phyloP scores from a whole-genome alignment of 2,329 filamentous ascomycete genomes.

The Aspergillus ochraceus region DNA sequence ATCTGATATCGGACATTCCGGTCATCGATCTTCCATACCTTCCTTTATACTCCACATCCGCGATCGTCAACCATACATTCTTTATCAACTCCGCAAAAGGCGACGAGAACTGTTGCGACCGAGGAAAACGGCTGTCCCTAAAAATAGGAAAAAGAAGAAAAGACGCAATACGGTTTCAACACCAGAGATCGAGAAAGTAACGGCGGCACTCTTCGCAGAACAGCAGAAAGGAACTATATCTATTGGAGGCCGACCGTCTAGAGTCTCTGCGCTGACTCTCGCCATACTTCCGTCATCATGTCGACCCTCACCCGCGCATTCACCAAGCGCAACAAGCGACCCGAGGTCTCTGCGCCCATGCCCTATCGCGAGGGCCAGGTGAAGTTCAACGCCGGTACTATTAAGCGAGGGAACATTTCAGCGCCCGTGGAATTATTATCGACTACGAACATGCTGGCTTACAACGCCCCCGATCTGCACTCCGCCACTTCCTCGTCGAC shows the following conservation, averaged over 20 bases:
- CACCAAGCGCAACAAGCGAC: constrained; percentile 49
- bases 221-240: constrained; percentile 11
- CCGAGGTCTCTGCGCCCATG: constrained; percentile 46
- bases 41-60: constrained; percentile 12
- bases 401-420: constrained; percentile 66
- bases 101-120: constrained; percentile 14
- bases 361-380: constrained; percentile 46
- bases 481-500: constrained; percentile 47
- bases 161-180: background rate
- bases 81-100: constrained; percentile 14
- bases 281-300: constrained; percentile 28
- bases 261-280: background rate
- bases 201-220: background rate
- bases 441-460: constrained; percentile 94
- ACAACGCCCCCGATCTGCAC: constrained; percentile 84
- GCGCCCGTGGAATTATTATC: constrained; percentile 82
- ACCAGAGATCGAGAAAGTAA: background rate
- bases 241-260: background rate
- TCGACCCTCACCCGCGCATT: constrained; percentile 46
- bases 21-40: constrained; percentile 34
- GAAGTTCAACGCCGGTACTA: constrained; percentile 46
- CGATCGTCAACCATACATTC: constrained; percentile 31
- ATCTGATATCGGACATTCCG: constrained; percentile 32
- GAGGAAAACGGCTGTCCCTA: constrained; percentile 9
- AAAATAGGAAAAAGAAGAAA: constrained; percentile 14